Evolutionary conservation across 129 eudicot genomes (phyloP).

Genomic region (Erigeron canadensis): DNA sequence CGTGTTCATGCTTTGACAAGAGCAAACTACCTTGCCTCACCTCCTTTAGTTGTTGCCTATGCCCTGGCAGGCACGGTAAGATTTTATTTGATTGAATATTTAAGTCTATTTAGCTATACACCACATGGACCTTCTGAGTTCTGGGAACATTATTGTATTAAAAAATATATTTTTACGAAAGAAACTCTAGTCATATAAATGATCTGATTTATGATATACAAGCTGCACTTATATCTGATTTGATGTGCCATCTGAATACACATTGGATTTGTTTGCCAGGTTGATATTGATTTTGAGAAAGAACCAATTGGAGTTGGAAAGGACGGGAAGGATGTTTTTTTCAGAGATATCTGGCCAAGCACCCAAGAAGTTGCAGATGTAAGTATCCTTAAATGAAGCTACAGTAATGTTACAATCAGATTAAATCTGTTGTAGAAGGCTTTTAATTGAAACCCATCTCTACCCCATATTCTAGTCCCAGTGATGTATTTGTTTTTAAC

Average conservation of each 20-base stretch:
- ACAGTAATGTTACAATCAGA: neutral
- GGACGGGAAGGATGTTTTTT: constrained; percentile 80
- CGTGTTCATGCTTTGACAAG: constrained; percentile 93
- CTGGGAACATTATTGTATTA: neutral
- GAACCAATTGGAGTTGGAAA: constrained; percentile 95
- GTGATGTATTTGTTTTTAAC: constrained; percentile 2
- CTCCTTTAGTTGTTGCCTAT: constrained; percentile 95
- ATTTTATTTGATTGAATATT: neutral
- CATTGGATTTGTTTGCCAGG: constrained; percentile 43
- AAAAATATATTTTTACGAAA: neutral
- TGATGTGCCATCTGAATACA: neutral
- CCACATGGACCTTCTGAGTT: neutral
- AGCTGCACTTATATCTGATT: neutral
- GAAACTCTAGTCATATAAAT: neutral
- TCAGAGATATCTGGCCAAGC: constrained; percentile 92
- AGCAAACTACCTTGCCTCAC: constrained; percentile 96
- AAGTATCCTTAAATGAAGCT: neutral
- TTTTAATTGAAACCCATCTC: neutral
- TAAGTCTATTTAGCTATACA: neutral
- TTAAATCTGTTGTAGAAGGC: neutral
- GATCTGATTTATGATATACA: neutral
- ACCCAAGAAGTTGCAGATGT: constrained; percentile 83
- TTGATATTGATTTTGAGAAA: constrained; percentile 91
- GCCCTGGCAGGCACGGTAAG: constrained; percentile 98
- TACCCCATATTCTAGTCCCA: neutral